A percentile compares a stretch with the other conserved stretches of the same genome.
Evolutionary conservation across 2,329 filamentous ascomycete genomes (phyloP).

Genomic region (Hypoxylon rubiginosum): DNA sequence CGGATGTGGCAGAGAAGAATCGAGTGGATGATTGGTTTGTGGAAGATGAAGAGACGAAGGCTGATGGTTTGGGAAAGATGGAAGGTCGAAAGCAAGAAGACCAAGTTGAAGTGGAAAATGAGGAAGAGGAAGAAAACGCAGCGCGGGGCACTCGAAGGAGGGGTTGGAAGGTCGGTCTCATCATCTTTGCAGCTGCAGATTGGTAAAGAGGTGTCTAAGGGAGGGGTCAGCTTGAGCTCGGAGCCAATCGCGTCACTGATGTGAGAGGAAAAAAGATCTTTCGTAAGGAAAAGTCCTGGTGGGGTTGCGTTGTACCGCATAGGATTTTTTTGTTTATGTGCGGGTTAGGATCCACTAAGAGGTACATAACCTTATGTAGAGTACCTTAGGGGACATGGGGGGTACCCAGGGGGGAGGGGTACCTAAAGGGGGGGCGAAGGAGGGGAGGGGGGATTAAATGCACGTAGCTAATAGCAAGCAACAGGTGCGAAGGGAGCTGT

Average conservation of each 20-base stretch:
- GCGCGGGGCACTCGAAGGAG: constrained; percentile 45
- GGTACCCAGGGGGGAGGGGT: no score
- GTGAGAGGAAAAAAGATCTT: constrained; percentile 12
- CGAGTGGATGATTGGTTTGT: constrained; percentile 49
- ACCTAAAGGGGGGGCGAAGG: no score
- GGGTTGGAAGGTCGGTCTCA: constrained; percentile 44
- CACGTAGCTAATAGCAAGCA: no score
- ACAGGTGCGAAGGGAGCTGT: constrained; percentile 19
- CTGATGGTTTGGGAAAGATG: constrained; percentile 53
- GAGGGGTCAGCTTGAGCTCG: constrained; percentile 44
- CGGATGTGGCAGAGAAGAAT: constrained; percentile 70
- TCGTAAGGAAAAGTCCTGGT: constrained; percentile 25
- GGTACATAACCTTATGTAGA: no score
- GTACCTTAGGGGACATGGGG: no score
- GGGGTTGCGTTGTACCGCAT: constrained; percentile 10
- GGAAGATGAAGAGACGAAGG: constrained; percentile 51
- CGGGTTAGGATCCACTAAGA: not conserved
- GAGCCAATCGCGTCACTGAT: constrained; percentile 26
- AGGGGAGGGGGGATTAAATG: not conserved
- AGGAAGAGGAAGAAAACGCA: constrained; percentile 46
- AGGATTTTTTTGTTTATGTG: constrained; percentile 5
- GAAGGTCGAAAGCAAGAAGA: constrained; percentile 53
- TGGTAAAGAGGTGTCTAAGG: constrained; percentile 25
- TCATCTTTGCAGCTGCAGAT: constrained; percentile 39
- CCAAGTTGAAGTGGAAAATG: constrained; percentile 51